phyloP scores from a whole-genome alignment of 257 asterid species.

The Petunia secreta region DNA sequence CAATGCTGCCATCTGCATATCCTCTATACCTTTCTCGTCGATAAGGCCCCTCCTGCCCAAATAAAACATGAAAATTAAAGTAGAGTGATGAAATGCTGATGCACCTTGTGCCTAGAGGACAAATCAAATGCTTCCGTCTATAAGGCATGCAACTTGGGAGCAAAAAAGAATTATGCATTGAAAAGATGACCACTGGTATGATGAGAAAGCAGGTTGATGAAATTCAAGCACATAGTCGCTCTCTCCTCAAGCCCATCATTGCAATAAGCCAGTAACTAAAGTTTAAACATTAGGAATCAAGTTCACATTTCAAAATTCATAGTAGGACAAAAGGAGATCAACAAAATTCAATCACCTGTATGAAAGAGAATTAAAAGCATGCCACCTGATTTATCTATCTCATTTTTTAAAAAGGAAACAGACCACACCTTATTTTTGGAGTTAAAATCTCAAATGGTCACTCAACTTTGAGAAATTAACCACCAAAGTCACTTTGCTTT shows the following conservation, averaged over 20 bases:
- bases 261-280: background rate
- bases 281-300: background rate
- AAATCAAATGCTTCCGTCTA: background rate
- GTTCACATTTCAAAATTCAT: background rate
- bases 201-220: background rate
- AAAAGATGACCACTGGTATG: background rate
- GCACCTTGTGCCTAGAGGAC: background rate
- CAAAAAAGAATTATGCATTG: background rate
- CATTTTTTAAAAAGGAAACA: no score
- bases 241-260: background rate
- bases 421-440: no score
- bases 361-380: background rate
- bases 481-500: no score
- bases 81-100: background rate
- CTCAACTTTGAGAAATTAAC: no score
- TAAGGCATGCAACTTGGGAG: background rate
- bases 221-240: background rate
- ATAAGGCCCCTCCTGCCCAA: slow-evolving; percentile 76
- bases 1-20: slow-evolving; percentile 80
- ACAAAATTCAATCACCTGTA: background rate
- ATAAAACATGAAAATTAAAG: slow-evolving; percentile 22
- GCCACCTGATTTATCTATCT: background rate
- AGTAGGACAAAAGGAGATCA: background rate
- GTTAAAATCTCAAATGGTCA: no score
- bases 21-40: slow-evolving; percentile 86